Evolutionary conservation across 441 rosid genomes (phyloP), one percentile per base, ranked within the genome.

Genomic region (Populus hybrid): DNA sequence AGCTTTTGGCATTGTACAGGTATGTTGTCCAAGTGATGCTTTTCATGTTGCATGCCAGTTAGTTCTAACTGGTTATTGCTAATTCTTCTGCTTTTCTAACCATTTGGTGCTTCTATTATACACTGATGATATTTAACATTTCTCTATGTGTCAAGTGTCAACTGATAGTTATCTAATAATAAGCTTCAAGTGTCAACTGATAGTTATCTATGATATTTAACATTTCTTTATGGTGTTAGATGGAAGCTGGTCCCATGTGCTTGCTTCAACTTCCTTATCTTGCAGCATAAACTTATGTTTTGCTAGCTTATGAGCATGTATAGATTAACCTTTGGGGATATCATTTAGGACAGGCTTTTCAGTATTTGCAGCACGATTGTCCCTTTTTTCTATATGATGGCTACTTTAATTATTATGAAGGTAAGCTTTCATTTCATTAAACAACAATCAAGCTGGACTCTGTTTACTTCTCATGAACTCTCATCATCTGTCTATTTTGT

Each of bases 21-120:
- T 94, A 80, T 78, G 81, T 79, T 83, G 69, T 78, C 72, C 69
- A 73, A 45, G 28, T 28, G 73, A 38, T 69, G 68, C 36, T 65
- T 75, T 65, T 65, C 45, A 8, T 14, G 9, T 66, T 74, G 35
- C 28, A 38, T 26, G 20, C 40, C 36, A 28, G 33, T 50, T 40
- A 75, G n/a, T 42, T 81, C 23, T 59, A 36, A 64, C 38, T n/a
- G 24, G 31, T 76, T 28, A 5, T 23, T 63, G 59, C n/a, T 12
- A 18, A 36, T 38, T 29, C 29, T 24, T 68, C 28, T 70, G 38
- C 61, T 59, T 26, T 31, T 38, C 14, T 26, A 7, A 63, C 69
- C 26, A 64, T 21, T 20, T 12, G 61, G 18, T 53, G 68, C 63
- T 71, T 71, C 11, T 68, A 61, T 63, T 72, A 45, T 14, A 24